Evolutionary conservation across 2,329 filamentous ascomycete species (phyloP), one percentile per base, ranked within the genome.

Genomic region (Taxawa tesnikishii): DNA sequence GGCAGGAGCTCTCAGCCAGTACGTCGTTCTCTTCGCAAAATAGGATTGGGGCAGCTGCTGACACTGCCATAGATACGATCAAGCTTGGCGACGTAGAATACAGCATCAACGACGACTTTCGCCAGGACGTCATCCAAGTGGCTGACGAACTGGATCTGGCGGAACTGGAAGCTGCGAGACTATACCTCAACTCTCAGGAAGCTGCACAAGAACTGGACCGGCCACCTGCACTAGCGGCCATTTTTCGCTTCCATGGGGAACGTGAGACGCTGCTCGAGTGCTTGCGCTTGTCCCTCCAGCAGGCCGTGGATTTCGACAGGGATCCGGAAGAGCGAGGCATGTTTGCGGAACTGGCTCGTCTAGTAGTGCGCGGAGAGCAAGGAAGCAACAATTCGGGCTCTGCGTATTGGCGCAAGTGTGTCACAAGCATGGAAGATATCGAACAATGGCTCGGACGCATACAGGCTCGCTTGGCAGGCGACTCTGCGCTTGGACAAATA

Each of bases 81-180:
- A 73, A 64, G 19, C 60, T 94, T 37, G 71, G 73, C 44, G 79
- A 76, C 40, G 69, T 73, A 19, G 74, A 87, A 47, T 96, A 84
- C 55, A 63, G 69, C 14, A 65, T 98, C 60, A 94, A 93, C 57
- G 71, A 82, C 34, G 77, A 84, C 40, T 96, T 98, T 57, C 76
- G 88, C 50, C 79, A 94, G 55, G 75, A 79, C 44, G 73, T 77
- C 15, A 66, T 93, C 18, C 73, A 83, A 46, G 67, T 98, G 23
- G 82, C 88, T 34, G 87, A 96, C 55, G 83, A 84, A 44, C 67
- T 94, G 39, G 78, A 94, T 47, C 67, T 98, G 32, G 87, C 98
- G 58, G 92, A 98, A 57, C 54, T 93, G 36, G 74, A 90, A 46
- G 80, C 88, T 12, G 82, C 84, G 7, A 69, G 71, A 43, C 70